Conservation (phyloP, 805 yeast genomes). For the Wickerhamomyces bisporus region DNA sequence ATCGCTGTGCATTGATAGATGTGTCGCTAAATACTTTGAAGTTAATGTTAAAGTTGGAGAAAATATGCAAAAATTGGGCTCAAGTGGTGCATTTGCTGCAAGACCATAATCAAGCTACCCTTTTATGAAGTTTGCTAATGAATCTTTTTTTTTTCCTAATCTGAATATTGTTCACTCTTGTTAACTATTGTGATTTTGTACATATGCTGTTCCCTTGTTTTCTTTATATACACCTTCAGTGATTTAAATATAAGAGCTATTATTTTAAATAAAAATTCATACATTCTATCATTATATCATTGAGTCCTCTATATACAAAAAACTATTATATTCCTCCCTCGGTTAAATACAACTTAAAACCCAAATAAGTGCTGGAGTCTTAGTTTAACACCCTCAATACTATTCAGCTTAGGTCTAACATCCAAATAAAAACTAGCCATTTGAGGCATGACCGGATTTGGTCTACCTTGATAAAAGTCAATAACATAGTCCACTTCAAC, state of each 20-base stretch:
- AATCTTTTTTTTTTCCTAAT: neutral
- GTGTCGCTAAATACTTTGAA: conserved; percentile 92
- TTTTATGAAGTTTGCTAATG: neutral
- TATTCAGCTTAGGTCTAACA: conserved; percentile 86
- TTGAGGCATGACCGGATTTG: conserved; percentile 39
- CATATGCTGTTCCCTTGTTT: neutral
- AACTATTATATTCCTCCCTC: no score
- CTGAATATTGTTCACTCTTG: no score
- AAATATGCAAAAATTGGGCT: conserved; percentile 50
- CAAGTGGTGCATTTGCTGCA: conserved; percentile 32
- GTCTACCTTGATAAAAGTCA: conserved; percentile 70
- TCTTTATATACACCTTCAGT: no score
- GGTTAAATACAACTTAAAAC: conserved; percentile 16
- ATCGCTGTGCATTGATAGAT: conserved; percentile 86
- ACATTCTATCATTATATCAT: neutral
- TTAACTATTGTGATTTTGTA: neutral
- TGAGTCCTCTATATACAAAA: neutral
- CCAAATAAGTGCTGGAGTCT: conserved; percentile 64
- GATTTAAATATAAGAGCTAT: no score
- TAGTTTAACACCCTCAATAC: conserved; percentile 73
- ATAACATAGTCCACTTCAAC: conserved; percentile 80
- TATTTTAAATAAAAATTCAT: no score
- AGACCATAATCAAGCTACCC: conserved; percentile 14
- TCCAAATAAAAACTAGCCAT: conserved; percentile 70
- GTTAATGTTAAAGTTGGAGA: conserved; percentile 94